phyloP scores from a whole-genome alignment of 164 flowering plant species.

The Vitis vinifera region DNA sequence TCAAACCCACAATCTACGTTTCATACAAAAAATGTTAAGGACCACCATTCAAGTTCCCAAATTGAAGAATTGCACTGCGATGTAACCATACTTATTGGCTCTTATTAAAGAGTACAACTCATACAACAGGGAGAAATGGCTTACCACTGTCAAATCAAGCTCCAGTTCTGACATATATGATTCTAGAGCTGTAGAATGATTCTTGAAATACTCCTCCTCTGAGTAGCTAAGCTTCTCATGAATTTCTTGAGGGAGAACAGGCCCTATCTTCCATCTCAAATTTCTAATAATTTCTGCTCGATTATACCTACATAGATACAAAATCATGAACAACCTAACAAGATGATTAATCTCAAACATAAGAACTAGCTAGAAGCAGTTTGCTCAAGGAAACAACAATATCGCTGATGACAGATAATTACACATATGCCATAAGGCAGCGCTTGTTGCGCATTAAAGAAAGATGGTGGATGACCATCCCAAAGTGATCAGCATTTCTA shows the following conservation, averaged over 20 bases:
- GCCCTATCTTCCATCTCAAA: conserved; percentile 82
- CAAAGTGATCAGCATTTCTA: conserved; percentile 86
- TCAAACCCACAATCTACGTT: too few relatives aligned
- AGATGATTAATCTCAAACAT: conserved; percentile 2
- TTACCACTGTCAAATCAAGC: conserved; percentile 93
- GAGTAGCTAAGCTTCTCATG: conserved; percentile 63
- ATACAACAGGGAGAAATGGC: conserved; percentile 5
- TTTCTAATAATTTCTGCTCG: conserved; percentile 73
- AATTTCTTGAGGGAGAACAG: conserved; percentile 76
- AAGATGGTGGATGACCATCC: conserved; percentile 85
- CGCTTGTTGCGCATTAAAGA: conserved; percentile 64
- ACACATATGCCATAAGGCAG: conserved; percentile 48
- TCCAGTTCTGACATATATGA: conserved; percentile 70
- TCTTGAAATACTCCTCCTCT: conserved; percentile 84
- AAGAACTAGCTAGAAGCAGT: not conserved
- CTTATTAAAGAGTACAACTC: not conserved
- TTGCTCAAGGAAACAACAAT: not conserved
- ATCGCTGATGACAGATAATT: conserved; percentile 1
- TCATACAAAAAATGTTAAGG: not conserved
- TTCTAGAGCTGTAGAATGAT: conserved; percentile 70
- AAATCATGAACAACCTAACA: conserved; percentile 5
- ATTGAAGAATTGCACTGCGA: not conserved
- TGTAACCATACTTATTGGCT: not conserved
- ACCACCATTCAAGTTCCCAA: not conserved
- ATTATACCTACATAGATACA: conserved; percentile 52